Evolutionary conservation across 1,284 basidiomycete genomes (phyloP), one percentile per base, ranked within the genome.

Genomic region (Rhizopogon hawkerae): DNA sequence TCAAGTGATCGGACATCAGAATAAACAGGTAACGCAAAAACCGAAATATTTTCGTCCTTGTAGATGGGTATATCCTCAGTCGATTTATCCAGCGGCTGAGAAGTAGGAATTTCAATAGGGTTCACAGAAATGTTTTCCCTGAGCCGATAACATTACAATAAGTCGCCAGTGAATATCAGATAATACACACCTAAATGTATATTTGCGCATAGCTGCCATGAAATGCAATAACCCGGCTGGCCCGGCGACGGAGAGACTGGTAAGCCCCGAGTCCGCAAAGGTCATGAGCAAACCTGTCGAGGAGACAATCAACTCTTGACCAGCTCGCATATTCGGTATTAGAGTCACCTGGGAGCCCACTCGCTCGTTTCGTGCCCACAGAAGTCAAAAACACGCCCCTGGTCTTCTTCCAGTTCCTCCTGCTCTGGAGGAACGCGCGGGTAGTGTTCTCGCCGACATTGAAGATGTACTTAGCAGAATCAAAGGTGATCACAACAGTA

Each of bases 401-500:
- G 2, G 85, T 72, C 49, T 78, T 81, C 58, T 75, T 78, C 74
- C 85, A 80, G 38, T 78, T 78, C 34, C 76, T 67, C 52, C 71
- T 71, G 56, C 80, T 81, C 67, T 92, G 85, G 5, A 83, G 67
- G 58, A 86, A 85, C 0, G 83, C 69, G 31, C 92, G 72, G 45
- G 83, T 83, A 0, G 85, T 84, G 49, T 86, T 89, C 63, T 95
- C 92, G 4, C 88, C 83, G 2, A 75, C 82, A 65, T 94, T 93
- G 73, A 95, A 91, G 46, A 93, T 73, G 58, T 92, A 94, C 59
- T 89, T 85, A 5, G 76, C 81, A 43, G 79, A 75, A 58, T 89
- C 85, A 60, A 92, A 90, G 4, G 78, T 73, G 51, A 93, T 68
- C 52, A 87, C 68, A 24, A 94, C 68, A 3, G 83, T 76, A 0